Percentiles rank a stretch among this genome's conserved stretches.
Conservation (phyloP, 306 rosid species). For the Styphnolobium japonicum region DNA sequence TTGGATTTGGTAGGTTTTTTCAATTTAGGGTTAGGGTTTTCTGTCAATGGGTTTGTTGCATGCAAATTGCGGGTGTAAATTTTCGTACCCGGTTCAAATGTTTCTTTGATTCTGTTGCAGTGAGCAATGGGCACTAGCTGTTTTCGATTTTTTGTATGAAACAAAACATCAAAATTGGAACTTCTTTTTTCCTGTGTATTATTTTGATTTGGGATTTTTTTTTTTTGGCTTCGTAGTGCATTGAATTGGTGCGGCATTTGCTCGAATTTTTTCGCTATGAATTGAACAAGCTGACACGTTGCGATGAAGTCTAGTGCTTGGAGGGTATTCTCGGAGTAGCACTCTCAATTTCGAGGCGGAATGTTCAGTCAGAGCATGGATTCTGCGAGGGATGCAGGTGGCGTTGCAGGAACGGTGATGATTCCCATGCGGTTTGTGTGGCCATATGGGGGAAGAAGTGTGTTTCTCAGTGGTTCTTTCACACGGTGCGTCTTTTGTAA, state of each 20-base stretch:
- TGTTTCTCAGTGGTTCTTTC: constrained; percentile 86
- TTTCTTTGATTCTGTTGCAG: not conserved
- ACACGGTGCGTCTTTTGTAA: constrained; percentile 48
- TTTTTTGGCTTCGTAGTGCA: constrained; percentile 15
- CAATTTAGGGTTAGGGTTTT: constrained; percentile 59
- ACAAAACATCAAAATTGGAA: not conserved
- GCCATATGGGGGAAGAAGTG: constrained; percentile 90
- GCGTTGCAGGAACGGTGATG: constrained; percentile 60
- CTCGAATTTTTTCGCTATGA: constrained; percentile 33
- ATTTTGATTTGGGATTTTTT: constrained; percentile 17
- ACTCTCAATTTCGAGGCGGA: constrained; percentile 18
- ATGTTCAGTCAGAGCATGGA: constrained; percentile 77
- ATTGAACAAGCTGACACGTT: constrained; percentile 33
- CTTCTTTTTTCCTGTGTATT: not conserved
- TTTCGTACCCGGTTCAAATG: constrained; percentile 20
- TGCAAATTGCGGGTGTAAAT: constrained; percentile 27
- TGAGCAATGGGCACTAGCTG: constrained; percentile 4
- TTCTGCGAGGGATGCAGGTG: constrained; percentile 50
- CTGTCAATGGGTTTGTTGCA: constrained; percentile 31
- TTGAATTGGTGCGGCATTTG: constrained; percentile 47
- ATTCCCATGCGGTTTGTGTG: constrained; percentile 92
- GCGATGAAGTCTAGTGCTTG: constrained; percentile 38
- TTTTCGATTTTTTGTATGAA: constrained; percentile 18
- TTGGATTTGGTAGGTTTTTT: constrained; percentile 42
- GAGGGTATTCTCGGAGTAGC: constrained; percentile 35